Percentiles rank a stretch among this genome's conserved stretches.
Evolutionary conservation across 805 yeast species (phyloP).

Genomic region (Pichia scutulata): DNA sequence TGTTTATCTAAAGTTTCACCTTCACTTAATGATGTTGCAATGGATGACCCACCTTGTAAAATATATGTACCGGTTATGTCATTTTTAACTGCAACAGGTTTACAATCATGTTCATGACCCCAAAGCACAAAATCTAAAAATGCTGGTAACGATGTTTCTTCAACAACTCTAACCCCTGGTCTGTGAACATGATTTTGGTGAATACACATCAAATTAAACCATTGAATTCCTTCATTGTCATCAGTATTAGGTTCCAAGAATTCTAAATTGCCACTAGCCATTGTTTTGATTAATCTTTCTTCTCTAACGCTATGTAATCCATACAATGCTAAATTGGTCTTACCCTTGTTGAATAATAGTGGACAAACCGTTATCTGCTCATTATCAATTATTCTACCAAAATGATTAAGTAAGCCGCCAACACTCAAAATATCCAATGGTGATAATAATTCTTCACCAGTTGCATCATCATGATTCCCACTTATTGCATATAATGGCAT

Average conservation of each 20-base stretch:
- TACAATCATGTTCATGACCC: conserved; percentile 98
- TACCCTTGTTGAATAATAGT: conserved; percentile 72
- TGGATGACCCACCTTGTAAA: conserved; percentile 88
- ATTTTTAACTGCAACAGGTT: conserved; percentile 58
- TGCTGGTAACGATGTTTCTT: conserved; percentile 75
- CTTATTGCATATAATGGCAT: conserved; percentile 88
- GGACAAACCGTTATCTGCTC: conserved; percentile 74
- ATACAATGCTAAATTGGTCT: conserved; percentile 74
- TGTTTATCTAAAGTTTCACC: conserved; percentile 75
- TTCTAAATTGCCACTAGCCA: conserved; percentile 70
- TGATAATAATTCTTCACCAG: conserved; percentile 74
- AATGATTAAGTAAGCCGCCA: conserved; percentile 80
- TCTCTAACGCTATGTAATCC: conserved; percentile 88
- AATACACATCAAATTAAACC: conserved; percentile 81
- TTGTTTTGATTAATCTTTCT: conserved; percentile 76
- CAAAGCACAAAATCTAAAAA: conserved; percentile 80
- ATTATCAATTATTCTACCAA: conserved; percentile 72
- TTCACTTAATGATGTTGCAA: conserved; percentile 82
- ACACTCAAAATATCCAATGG: conserved; percentile 82
- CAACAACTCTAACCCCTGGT: conserved; percentile 72
- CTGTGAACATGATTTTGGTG: conserved; percentile 90
- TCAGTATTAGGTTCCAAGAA: conserved; percentile 57
- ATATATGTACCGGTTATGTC: conserved; percentile 62
- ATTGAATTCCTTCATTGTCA: conserved; percentile 43
- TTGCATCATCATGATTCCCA: conserved; percentile 96